A percentile compares a stretch with the other conserved stretches of the same genome.
Conservation (phyloP, 2,329 filamentous ascomycete species). For the Talaromyces sp. region DNA sequence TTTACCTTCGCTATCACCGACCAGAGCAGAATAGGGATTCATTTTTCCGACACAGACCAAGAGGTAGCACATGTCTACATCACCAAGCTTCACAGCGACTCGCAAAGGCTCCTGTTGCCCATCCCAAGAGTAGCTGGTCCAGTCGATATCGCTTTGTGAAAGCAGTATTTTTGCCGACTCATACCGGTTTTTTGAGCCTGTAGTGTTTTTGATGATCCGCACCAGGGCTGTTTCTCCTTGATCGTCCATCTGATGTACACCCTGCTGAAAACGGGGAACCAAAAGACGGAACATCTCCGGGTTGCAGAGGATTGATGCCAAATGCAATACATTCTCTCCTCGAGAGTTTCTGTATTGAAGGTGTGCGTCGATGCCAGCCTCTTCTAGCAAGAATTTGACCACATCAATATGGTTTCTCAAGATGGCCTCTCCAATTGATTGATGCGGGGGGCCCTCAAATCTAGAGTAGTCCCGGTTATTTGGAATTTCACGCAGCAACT, state of each 20-base stretch:
- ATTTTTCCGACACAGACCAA: background rate
- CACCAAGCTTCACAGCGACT: background rate
- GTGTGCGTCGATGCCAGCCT: background rate
- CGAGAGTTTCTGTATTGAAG: background rate
- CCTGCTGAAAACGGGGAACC: background rate
- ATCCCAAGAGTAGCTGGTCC: background rate
- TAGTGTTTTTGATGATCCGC: background rate
- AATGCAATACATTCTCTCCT: background rate
- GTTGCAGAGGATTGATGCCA: background rate
- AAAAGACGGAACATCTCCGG: background rate
- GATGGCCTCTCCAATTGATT: background rate
- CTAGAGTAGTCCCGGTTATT: background rate
- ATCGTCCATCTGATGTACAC: background rate
- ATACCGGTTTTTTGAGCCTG: background rate
- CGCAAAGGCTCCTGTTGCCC: background rate
- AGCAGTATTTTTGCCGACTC: background rate
- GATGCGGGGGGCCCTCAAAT: background rate
- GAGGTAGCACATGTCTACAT: background rate
- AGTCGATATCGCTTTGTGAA: background rate
- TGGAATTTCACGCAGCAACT: background rate
- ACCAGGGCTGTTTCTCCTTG: background rate
- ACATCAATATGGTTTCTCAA: background rate
- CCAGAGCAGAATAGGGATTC: background rate
- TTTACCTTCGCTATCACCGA: background rate
- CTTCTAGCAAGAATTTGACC: background rate